These are phyloP conservation scores for Phytopythium kandeliae DNA, from an alignment of 352 stramenopile species.

Conservation along the genomic window DNA sequence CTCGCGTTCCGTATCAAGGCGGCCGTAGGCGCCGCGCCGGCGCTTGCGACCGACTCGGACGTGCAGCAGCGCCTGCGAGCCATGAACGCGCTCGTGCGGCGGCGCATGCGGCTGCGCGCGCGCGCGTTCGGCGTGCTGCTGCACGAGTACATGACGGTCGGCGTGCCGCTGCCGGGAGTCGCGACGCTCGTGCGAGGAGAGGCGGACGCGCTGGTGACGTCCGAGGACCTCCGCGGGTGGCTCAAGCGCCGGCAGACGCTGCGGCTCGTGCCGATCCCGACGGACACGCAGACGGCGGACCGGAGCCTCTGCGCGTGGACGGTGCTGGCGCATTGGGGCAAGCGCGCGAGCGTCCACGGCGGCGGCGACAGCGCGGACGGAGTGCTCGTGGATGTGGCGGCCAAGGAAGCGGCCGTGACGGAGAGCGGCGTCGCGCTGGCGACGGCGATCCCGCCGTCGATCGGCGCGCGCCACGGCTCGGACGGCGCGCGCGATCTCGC, in stretches of 20 bases:
- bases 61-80: constrained; percentile 32
- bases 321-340: constrained; percentile 22
- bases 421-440: constrained; percentile 2
- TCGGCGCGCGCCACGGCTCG: not conserved
- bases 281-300: not conserved
- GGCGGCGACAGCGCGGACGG: not conserved
- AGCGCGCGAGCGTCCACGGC: constrained; percentile 1
- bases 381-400: constrained; percentile 1
- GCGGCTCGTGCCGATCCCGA: constrained; percentile 19
- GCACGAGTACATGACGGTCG: constrained; percentile 56
- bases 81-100: constrained; percentile 41
- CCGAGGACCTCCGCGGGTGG: constrained; percentile 47
- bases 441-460: not conserved
- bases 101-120: constrained; percentile 40
- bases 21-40: constrained; percentile 29
- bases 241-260: constrained; percentile 44
- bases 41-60: constrained; percentile 33
- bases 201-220: constrained; percentile 21
- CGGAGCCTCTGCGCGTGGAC: constrained; percentile 20
- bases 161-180: constrained; percentile 49
- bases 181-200: constrained; percentile 13
- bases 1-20: constrained; percentile 31
- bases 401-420: not conserved
- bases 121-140: constrained; percentile 49
- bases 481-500: not conserved